phyloP scores from a whole-genome alignment of 2,329 filamentous ascomycete species.

The Exophiala dermatitidis region DNA sequence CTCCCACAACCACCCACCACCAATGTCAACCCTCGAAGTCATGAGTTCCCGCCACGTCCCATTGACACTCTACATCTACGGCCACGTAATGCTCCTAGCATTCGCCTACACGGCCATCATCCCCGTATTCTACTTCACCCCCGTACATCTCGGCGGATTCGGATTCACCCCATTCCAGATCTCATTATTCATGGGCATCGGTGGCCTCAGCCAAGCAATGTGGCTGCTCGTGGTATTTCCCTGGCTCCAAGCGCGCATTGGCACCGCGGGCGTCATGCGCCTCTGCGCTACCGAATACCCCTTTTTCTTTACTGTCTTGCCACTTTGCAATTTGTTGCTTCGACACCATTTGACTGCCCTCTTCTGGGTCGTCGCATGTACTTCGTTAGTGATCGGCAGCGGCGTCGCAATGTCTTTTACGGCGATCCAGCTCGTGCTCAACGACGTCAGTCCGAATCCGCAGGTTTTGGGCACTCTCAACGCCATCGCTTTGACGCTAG shows the following conservation, averaged over 20 bases:
- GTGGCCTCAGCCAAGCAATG: constrained; percentile 58
- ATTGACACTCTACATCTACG: constrained; percentile 59
- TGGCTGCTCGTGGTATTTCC: constrained; percentile 70
- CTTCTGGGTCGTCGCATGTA: constrained; percentile 53
- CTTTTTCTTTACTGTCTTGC: constrained; percentile 51
- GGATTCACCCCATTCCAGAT: constrained; percentile 58
- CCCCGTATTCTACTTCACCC: constrained; percentile 63
- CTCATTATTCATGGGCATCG: constrained; percentile 57
- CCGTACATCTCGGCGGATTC: constrained; percentile 56
- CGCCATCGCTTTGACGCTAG: constrained; percentile 56
- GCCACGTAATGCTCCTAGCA: constrained; percentile 60
- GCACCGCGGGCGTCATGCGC: constrained; percentile 59
- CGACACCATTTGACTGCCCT: constrained; percentile 37
- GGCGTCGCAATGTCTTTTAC: constrained; percentile 63
- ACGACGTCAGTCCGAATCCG: constrained; percentile 62
- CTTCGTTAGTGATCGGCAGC: constrained; percentile 48
- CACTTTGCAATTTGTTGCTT: constrained; percentile 53
- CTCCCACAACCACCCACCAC: not conserved
- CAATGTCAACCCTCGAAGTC: constrained; percentile 48
- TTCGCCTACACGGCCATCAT: constrained; percentile 64
- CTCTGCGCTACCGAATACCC: constrained; percentile 55
- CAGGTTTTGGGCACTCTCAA: constrained; percentile 64
- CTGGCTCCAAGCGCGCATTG: constrained; percentile 55
- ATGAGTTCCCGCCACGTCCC: constrained; percentile 57
- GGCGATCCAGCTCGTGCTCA: constrained; percentile 63